Percentiles rank a stretch among this genome's conserved stretches.
These are phyloP conservation scores for Jacaranda mimosifolia DNA, from an alignment of 257 asterid species.

Conservation along the genomic window DNA sequence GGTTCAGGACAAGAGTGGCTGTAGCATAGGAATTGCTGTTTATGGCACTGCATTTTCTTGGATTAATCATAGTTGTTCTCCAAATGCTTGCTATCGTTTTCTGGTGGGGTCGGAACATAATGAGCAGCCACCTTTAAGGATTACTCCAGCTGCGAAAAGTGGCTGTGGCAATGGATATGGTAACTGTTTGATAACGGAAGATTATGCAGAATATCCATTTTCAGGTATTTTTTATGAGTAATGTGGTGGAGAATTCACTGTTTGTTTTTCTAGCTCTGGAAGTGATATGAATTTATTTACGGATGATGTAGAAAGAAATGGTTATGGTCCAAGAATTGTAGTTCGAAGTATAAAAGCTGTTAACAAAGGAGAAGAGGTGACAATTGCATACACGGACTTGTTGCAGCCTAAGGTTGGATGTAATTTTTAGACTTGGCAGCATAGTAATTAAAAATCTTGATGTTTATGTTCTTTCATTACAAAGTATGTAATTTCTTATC, in stretches of 20 bases:
- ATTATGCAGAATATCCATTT: constrained; percentile 2
- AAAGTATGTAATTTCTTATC: neutral
- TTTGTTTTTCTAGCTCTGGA: neutral
- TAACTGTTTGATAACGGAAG: neutral
- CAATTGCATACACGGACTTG: constrained; percentile 81
- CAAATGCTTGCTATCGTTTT: constrained; percentile 75
- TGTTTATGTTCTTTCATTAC: neutral
- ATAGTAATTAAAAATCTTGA: constrained; percentile 16
- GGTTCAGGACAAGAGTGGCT: constrained; percentile 63
- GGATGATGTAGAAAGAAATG: constrained; percentile 51
- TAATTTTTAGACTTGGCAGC: neutral
- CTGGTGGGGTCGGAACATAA: neutral
- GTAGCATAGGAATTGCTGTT: constrained; percentile 68
- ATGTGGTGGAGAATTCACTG: constrained; percentile 1
- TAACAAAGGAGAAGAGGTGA: constrained; percentile 69
- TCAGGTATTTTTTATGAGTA: constrained; percentile 23
- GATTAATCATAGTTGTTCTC: constrained; percentile 91
- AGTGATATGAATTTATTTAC: constrained; percentile 24
- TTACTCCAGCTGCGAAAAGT: constrained; percentile 43
- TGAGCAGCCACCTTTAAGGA: constrained; percentile 36
- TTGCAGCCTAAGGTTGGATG: constrained; percentile 75
- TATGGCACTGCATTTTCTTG: constrained; percentile 73
- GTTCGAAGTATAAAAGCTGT: constrained; percentile 72
- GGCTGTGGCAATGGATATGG: constrained; percentile 26
- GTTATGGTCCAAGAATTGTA: constrained; percentile 68